A percentile compares a stretch with the other conserved stretches of the same genome.
Conservation (phyloP, 2,329 filamentous ascomycete species). For the Penicillium brasilianum region DNA sequence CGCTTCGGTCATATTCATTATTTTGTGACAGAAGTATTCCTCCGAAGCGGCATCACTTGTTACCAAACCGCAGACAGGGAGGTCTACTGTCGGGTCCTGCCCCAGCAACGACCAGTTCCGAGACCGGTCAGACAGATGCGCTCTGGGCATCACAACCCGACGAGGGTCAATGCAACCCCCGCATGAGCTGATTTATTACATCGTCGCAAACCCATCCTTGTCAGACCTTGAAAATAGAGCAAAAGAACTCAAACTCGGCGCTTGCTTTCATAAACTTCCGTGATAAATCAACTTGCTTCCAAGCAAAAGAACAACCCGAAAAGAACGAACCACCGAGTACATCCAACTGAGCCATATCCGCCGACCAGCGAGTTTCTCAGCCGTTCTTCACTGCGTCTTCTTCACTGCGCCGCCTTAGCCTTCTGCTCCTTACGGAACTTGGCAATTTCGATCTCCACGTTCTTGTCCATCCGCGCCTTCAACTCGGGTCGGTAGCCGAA, state of each 20-base stretch:
- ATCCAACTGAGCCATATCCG: conserved; percentile 1
- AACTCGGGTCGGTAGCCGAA: conserved; percentile 90
- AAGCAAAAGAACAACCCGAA: background rate
- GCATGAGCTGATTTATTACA: background rate
- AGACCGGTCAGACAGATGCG: conserved; percentile 7
- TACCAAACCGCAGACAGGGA: no score
- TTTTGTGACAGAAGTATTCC: background rate
- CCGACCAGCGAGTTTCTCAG: background rate
- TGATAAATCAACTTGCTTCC: background rate
- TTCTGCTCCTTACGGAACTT: conserved; percentile 69
- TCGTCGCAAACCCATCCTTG: background rate
- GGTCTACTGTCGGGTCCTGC: background rate
- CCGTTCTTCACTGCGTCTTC: conserved; percentile 5
- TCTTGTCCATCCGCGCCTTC: conserved; percentile 77
- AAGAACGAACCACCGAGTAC: background rate
- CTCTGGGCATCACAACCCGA: conserved; percentile 6
- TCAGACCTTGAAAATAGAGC: background rate
- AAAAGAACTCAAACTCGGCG: background rate
- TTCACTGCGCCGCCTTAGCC: conserved; percentile 32
- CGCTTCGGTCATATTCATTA: background rate
- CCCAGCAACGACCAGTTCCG: conserved; percentile 8
- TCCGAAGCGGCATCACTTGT: background rate
- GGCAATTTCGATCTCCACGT: conserved; percentile 74
- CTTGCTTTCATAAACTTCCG: background rate
- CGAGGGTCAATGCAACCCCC: conserved; percentile 7